Conservation (phyloP, 352 stramenopile genomes). For the Blastocystis hominis region DNA sequence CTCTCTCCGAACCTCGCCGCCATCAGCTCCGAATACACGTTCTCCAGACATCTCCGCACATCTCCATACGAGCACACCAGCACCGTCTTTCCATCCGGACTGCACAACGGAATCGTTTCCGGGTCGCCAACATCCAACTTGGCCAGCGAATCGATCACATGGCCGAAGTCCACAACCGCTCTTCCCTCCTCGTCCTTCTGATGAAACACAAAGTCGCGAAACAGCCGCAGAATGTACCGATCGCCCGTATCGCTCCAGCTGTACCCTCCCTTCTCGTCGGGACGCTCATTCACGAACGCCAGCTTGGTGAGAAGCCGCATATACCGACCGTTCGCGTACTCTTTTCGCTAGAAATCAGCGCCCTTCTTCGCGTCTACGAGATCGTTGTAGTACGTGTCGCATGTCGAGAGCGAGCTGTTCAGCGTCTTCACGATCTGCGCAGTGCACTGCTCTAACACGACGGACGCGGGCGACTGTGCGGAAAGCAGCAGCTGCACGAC, state of each 20-base stretch:
- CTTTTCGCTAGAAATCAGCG: conserved; percentile 65
- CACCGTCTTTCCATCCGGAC: conserved; percentile 72
- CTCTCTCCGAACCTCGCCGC: background rate
- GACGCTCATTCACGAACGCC: conserved; percentile 71
- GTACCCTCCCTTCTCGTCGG: conserved; percentile 62
- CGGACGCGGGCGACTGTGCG: background rate
- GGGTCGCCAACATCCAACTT: conserved; percentile 73
- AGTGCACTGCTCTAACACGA: background rate
- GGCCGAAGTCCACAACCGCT: conserved; percentile 76
- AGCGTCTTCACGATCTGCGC: conserved; percentile 40
- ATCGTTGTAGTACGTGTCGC: background rate
- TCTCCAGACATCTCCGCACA: conserved; percentile 68
- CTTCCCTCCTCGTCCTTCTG: conserved; percentile 72
- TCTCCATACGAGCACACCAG: conserved; percentile 75
- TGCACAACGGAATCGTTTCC: conserved; percentile 74
- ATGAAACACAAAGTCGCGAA: conserved; percentile 80
- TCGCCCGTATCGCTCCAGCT: conserved; percentile 77
- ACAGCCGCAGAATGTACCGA: conserved; percentile 74
- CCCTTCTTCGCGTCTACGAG: conserved; percentile 65
- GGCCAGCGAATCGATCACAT: conserved; percentile 74
- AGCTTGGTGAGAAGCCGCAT: conserved; percentile 69
- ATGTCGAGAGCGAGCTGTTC: conserved; percentile 40
- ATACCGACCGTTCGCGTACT: conserved; percentile 73
- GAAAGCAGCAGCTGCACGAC: background rate
- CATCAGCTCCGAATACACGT: conserved; percentile 67